phyloP scores from a whole-genome alignment of 2,329 filamentous ascomycete genomes.

The Endoconidiophora polonica region DNA sequence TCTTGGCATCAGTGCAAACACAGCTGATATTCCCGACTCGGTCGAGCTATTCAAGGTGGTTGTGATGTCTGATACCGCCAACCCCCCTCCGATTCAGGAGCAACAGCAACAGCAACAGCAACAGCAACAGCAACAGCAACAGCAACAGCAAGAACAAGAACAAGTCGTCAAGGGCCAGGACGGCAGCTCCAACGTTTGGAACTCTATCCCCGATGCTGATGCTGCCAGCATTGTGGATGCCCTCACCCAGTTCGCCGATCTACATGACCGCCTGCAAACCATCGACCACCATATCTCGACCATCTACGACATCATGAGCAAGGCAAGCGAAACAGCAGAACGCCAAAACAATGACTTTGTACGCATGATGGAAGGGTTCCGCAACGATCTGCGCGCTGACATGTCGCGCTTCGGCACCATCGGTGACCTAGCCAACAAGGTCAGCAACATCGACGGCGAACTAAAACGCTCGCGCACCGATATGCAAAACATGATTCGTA shows the following conservation, averaged over 20 bases:
- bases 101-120: slow-evolving; percentile 15
- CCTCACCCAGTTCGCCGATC: slow-evolving; percentile 57
- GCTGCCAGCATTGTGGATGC: slow-evolving; percentile 32
- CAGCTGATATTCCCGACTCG: slow-evolving; percentile 80
- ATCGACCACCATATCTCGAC: slow-evolving; percentile 51
- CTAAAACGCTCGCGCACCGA: slow-evolving; percentile 40
- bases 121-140: slow-evolving; percentile 21
- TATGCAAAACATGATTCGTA: slow-evolving; percentile 31
- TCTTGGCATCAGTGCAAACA: slow-evolving; percentile 76
- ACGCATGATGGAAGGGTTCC: slow-evolving; percentile 23
- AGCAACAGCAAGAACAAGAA: slow-evolving; percentile 19
- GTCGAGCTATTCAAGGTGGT: slow-evolving; percentile 86
- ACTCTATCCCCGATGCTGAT: slow-evolving; percentile 29
- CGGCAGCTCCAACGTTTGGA: slow-evolving; percentile 21
- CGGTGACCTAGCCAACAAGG: slow-evolving; percentile 26
- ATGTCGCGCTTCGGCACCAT: slow-evolving; percentile 29
- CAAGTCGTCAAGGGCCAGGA: neutral
- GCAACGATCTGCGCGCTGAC: slow-evolving; percentile 30
- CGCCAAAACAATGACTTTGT: slow-evolving; percentile 36
- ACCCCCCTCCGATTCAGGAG: slow-evolving; percentile 18
- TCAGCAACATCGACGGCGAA: slow-evolving; percentile 40
- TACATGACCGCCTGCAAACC: slow-evolving; percentile 67
- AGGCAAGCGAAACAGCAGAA: slow-evolving; percentile 34
- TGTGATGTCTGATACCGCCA: slow-evolving; percentile 40
- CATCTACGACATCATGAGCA: slow-evolving; percentile 40